These are phyloP conservation scores for Allomyces macrogynus DNA, from an alignment of 192 early-diverging fungal species.

Conservation along the genomic window DNA sequence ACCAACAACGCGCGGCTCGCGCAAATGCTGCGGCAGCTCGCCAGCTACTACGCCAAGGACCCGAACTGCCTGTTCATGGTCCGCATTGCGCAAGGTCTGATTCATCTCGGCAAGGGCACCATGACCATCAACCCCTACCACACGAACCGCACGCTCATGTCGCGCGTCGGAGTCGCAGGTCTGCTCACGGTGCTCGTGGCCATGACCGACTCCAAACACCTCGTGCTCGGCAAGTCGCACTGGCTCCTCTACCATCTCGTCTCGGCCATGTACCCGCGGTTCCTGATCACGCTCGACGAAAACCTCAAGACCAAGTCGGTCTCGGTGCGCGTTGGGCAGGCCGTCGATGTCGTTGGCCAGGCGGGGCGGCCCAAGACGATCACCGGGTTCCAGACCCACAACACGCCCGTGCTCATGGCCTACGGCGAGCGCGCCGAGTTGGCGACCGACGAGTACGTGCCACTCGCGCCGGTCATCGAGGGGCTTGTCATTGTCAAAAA, in stretches of 20 bases:
- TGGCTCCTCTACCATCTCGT: constrained; percentile 86
- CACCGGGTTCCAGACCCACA: constrained; percentile 96
- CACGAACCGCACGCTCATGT: constrained; percentile 77
- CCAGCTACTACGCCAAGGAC: constrained; percentile 92
- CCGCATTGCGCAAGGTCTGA: constrained; percentile 61
- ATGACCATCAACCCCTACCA: constrained; percentile 91
- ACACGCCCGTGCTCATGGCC: constrained; percentile 90
- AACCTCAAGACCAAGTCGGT: constrained; percentile 58
- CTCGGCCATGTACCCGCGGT: constrained; percentile 90
- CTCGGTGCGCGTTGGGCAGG: constrained; percentile 92
- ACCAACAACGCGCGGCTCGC: constrained; percentile 97
- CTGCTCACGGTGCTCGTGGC: constrained; percentile 74
- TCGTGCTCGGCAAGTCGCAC: constrained; percentile 75
- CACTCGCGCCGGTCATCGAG: constrained; percentile 69
- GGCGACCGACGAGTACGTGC: constrained; percentile 86
- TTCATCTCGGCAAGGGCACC: constrained; percentile 98
- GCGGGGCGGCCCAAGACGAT: constrained; percentile 97
- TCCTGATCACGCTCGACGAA: constrained; percentile 92
- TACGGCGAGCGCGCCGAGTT: constrained; percentile 93
- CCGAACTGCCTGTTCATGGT: constrained; percentile 68
- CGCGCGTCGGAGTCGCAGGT: constrained; percentile 67
- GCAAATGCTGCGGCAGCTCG: constrained; percentile 91
- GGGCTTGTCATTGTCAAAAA: constrained; percentile 90
- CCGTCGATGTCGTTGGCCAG: constrained; percentile 96
- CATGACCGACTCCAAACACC: constrained; percentile 73